Evolutionary conservation across 768 basidiomycete genomes (phyloP).

Genomic region (Phallus indusiatus): DNA sequence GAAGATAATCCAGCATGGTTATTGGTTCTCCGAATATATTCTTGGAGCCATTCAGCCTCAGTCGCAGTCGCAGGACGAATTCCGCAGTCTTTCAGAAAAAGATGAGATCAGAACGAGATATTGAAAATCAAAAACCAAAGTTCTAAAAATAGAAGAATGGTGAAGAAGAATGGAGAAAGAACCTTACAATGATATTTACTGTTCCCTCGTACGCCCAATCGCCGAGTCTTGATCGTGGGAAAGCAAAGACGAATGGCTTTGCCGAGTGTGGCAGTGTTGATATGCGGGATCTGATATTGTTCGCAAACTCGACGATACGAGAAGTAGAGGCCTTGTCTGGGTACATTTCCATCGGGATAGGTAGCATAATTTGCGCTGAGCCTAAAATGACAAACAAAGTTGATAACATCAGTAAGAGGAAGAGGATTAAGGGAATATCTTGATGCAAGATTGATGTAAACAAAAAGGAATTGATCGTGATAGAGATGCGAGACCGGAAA

Average conservation of each 20-base stretch:
- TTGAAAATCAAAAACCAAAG: slow-evolving; percentile 10
- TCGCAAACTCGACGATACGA: slow-evolving; percentile 88
- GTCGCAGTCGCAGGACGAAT: slow-evolving; percentile 86
- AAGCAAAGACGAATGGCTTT: slow-evolving; percentile 92
- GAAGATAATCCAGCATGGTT: slow-evolving; percentile 50
- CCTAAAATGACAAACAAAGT: slow-evolving; percentile 35
- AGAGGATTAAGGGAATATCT: slow-evolving; percentile 2
- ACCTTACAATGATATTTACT: slow-evolving; percentile 90
- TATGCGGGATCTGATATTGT: slow-evolving; percentile 87
- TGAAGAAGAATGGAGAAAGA: slow-evolving; percentile 15
- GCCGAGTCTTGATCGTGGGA: slow-evolving; percentile 90
- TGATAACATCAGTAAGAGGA: slow-evolving; percentile 11
- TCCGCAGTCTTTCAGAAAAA: slow-evolving; percentile 72
- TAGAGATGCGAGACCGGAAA: too few relatives aligned
- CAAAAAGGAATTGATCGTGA: slow-evolving; percentile 9
- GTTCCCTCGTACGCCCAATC: slow-evolving; percentile 87
- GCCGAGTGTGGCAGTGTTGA: slow-evolving; percentile 92
- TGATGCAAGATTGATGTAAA: slow-evolving; percentile 12
- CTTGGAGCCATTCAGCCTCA: slow-evolving; percentile 87
- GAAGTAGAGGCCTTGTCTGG: slow-evolving; percentile 88
- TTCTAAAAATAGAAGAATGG: slow-evolving; percentile 24
- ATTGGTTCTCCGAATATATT: slow-evolving; percentile 86
- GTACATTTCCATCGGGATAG: slow-evolving; percentile 88
- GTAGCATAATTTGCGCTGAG: slow-evolving; percentile 83
- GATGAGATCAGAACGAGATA: slow-evolving; percentile 14